phyloP scores from a whole-genome alignment of 169 alveolate genomes.

The Blepharisma undulans region DNA sequence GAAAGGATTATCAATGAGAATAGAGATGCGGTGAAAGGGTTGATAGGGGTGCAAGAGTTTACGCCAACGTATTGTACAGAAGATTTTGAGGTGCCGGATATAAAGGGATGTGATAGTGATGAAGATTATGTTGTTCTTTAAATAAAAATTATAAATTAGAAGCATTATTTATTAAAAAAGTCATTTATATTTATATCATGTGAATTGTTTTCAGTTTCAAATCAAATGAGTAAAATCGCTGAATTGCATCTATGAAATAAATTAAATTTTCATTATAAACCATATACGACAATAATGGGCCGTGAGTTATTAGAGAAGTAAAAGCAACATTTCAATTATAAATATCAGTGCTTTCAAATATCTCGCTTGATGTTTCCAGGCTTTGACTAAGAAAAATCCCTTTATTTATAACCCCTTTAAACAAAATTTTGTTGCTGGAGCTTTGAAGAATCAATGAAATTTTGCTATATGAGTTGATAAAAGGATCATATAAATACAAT shows the following conservation, averaged over 20 bases:
- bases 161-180: too few species aligned
- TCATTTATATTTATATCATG: background rate
- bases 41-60: background rate
- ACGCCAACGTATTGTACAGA: background rate
- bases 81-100: background rate
- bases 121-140: background rate
- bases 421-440: background rate
- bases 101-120: background rate
- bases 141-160: too few species aligned
- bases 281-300: background rate
- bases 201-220: background rate
- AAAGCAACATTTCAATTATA: background rate
- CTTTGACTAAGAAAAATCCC: background rate
- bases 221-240: background rate
- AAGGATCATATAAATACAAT: background rate
- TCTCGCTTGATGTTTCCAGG: background rate
- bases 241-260: background rate
- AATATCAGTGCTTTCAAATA: background rate
- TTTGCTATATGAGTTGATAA: background rate
- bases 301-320: background rate
- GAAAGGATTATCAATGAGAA: background rate
- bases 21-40: background rate
- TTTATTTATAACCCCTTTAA: background rate
- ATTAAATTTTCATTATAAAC: background rate
- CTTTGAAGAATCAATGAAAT: background rate